phyloP scores from a whole-genome alignment of 176 grass and related monocot species.

The Panicum miliaceum region DNA sequence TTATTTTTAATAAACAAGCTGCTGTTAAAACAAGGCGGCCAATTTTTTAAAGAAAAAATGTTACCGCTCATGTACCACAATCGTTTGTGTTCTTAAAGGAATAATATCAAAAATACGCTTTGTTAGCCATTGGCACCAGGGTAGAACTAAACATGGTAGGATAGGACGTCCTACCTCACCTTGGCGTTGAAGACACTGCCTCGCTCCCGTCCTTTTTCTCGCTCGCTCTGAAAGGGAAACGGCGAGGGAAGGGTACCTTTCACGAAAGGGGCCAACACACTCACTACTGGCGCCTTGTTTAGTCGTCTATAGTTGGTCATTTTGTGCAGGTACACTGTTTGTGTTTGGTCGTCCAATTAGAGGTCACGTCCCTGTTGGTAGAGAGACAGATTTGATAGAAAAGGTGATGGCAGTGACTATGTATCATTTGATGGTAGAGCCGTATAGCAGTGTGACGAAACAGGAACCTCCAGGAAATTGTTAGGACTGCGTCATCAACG shows the following conservation, averaged over 20 bases:
- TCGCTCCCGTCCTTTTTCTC: constrained; percentile 27
- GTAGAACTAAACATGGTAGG: background rate
- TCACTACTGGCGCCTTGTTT: background rate
- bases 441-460: background rate
- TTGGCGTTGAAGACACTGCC: constrained; percentile 30
- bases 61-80: too few species aligned
- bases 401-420: background rate
- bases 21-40: too few species aligned
- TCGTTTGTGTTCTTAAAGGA: too few species aligned
- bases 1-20: too few species aligned
- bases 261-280: constrained; percentile 42
- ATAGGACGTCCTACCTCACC: background rate
- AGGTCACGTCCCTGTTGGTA: constrained; percentile 3
- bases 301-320: constrained; percentile 20
- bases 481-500: background rate
- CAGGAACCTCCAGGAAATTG: background rate
- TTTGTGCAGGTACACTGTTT: background rate
- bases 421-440: background rate
- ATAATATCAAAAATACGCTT: background rate
- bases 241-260: constrained; percentile 19
- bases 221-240: constrained; percentile 32
- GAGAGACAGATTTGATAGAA: constrained; percentile 1
- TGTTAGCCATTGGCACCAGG: background rate
- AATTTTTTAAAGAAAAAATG: too few species aligned
- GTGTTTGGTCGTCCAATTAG: background rate